Base-by-base conservation (phyloP, 73 alveolate genomes). In the Paramecium bursaria region DNA sequence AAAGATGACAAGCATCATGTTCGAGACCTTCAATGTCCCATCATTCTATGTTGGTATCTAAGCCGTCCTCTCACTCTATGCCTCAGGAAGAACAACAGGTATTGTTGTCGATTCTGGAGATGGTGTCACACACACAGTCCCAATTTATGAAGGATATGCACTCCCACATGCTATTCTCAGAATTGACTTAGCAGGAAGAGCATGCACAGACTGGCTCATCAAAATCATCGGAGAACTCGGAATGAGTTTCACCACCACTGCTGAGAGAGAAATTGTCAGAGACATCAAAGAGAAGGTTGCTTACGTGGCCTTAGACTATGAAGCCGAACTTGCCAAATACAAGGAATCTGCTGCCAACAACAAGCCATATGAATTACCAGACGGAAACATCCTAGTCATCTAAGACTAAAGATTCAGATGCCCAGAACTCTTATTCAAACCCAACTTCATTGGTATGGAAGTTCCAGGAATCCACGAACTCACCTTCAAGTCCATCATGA, bases 81-180 rank as follows among this genome's bases (percentile, higher is more conserved):
- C 99, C 23, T 91, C 99, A 46, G 99, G 99, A 11, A 86, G 96
- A 33, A 92, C 97, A 51, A 91, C 99, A 23, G 99, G 99, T 52
- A 87, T 96, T 22, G 98, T 97, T 13, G 53, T 96, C 15, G 99
- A 98, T 91, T 94, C 98, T 33, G 99, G 99, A 11, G 99, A 97
- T 55, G 99, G 99, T 50, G 98, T 96, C 48, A 86, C 99, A 61
- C 98, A 98, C 95, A 96, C 98, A 17, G 99, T 97, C 61, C 99
- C 99, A 44, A 96, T 97, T 90, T 97, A 95, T 87, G 99, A 97
- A 48, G 99, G 97, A 48, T 96, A 96, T 76, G 94, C 97, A 6
- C 73, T 96, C 30, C 98, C 98, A 11, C 97, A 95, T 74, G 97
- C 98, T 74, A 80, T 93, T 67, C 92, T 86, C 86, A 91, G 98